Evolutionary conservation across 495 filamentous ascomycete species (phyloP).

Genomic region (Tuber umbilicatum): DNA sequence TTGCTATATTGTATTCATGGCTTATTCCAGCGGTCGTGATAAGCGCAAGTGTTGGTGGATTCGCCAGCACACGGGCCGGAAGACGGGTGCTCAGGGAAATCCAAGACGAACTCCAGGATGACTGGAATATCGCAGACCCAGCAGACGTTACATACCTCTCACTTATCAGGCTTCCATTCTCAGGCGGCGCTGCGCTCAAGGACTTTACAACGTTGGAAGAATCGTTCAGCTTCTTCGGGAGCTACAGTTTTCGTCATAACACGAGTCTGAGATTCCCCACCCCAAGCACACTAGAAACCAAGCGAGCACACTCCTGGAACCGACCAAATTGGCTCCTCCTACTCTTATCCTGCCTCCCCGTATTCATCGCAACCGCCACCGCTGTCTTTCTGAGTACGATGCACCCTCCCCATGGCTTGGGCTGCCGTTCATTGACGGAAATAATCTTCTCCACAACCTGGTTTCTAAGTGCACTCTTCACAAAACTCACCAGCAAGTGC

Average conservation of each 20-base stretch:
- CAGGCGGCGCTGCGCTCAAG: not conserved
- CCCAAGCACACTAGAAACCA: not conserved
- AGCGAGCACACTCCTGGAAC: not conserved
- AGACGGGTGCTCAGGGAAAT: not conserved
- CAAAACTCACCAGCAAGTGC: not conserved
- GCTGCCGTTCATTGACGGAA: constrained; percentile 7
- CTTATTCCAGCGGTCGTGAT: constrained; percentile 7
- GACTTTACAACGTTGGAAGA: not conserved
- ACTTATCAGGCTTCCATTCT: not conserved
- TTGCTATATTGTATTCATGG: not conserved
- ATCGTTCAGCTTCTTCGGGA: not conserved
- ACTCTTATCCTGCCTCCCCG: not conserved
- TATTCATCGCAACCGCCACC: not conserved
- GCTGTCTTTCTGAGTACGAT: not conserved
- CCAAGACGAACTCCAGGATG: not conserved
- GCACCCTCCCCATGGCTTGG: not conserved
- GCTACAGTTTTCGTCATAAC: not conserved
- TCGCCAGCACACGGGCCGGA: not conserved
- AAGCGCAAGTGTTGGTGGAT: constrained; percentile 5
- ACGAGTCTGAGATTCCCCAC: not conserved
- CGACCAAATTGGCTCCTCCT: constrained; percentile 1
- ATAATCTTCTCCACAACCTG: not conserved
- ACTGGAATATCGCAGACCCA: not conserved
- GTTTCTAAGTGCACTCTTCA: not conserved
- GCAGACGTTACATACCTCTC: not conserved